Evolutionary conservation across 495 filamentous ascomycete species (phyloP), one percentile per base, ranked within the genome.

Genomic region (Aspergillus carlsbadensis): DNA sequence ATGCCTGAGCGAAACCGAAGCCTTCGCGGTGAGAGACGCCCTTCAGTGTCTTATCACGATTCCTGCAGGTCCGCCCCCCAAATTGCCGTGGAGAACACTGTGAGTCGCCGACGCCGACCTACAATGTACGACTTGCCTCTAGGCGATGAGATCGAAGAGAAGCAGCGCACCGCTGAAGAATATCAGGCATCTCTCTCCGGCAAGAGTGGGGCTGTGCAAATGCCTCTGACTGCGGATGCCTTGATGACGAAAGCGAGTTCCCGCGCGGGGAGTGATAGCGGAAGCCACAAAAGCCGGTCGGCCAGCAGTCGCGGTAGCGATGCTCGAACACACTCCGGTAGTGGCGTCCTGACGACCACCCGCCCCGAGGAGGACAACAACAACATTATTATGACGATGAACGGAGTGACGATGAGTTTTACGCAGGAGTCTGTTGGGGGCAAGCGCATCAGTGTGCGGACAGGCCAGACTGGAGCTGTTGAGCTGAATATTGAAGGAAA

Each of bases 241-340:
- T 49, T 75, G 34, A 60, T 70, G 21, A 65, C 66, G 36, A 75
- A 74, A 47, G 48, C 61, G 8, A 56, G 59, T 13, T 58, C 60
- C 11, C 63, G 70, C 18, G 48, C 65, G 2, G 70, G 63, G 15
- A 78, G 75, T 50, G 76, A 79, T 45, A 73, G 68, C 26, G 74
- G 71, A 22, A 79, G 76, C 53, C 75, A 75, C 47, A 76, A 78
- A 48, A 78, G 69, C 57, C 71, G 70, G 21, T 76, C 74, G 10
- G 72, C 68, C 64, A 75, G 76, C 66, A 77, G 75, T 58, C 72
- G 71, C 29, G 75, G 67, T 26, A 78, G 68, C 60, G 69, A 71
- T 45, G 63, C 64, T 11, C 69, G 69, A 15, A 71, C 66, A 10
- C 64, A 63, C 29, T 62, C 59, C 36, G 69, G 63, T 20, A 72